Percentiles rank a stretch among this genome's conserved stretches.
phyloP scores from a whole-genome alignment of 305 asterid genomes.

The Fraxinus xanthoxyloides region DNA sequence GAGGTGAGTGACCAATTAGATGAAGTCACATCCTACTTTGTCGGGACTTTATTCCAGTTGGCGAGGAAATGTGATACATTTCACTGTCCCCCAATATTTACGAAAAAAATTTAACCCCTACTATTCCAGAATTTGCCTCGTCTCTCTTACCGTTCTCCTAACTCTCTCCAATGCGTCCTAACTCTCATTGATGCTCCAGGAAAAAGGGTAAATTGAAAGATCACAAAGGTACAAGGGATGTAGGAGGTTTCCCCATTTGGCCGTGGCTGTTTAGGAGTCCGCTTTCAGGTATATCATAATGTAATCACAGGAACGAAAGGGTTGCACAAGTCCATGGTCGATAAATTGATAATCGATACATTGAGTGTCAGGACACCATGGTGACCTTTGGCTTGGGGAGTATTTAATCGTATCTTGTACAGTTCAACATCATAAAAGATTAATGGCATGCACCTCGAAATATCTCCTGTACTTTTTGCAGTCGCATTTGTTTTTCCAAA shows the following conservation, averaged over 20 bases:
- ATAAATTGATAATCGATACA: not conserved
- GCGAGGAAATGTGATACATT: not conserved
- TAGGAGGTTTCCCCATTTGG: not conserved
- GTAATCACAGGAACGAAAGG: not conserved
- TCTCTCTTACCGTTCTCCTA: not conserved
- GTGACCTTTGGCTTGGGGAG: not conserved
- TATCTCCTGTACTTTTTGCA: not conserved
- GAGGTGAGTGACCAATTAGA: not conserved
- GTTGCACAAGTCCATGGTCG: not conserved
- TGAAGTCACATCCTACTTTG: not conserved
- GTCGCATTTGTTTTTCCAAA: not conserved
- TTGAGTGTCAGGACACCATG: not conserved
- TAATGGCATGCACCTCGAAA: not conserved
- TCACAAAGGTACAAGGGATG: not conserved
- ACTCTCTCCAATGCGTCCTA: not conserved
- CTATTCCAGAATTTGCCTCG: not conserved
- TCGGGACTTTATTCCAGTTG: not conserved
- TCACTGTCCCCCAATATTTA: not conserved
- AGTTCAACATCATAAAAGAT: not conserved
- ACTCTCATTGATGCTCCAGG: not conserved
- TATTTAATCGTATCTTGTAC: not conserved
- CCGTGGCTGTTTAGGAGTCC: not conserved
- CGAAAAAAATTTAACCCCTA: not conserved
- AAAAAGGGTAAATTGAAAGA: not conserved
- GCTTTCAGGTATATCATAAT: not conserved